Base-by-base conservation (phyloP, 306 rosid genomes). In the Crotalaria pallida region DNA sequence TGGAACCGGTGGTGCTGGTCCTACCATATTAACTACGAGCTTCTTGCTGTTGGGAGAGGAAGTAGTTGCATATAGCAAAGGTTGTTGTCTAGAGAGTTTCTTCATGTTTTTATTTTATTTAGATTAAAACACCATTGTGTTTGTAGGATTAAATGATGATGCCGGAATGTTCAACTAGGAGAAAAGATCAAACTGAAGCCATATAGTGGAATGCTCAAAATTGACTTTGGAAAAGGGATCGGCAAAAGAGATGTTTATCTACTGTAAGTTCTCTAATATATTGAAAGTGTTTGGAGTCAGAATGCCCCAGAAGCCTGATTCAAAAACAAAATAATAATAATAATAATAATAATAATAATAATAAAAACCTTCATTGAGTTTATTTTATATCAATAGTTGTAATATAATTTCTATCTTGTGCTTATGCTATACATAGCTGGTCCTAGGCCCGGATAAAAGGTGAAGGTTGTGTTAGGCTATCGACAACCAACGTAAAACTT, bases 1-100 rank as follows among this genome's bases (percentile, higher is more conserved):
- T 58, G 98, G 98, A 70, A 86, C 89, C 53, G 98, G 98, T 41
- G 98, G 98, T 65, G 97, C 96, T 50, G 97, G 97, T 77, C 98
- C 98, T 51, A 90, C 98, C 29, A 87, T 90, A 82, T 83, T 90
- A 64, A 92, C 96, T 29, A 90, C 98, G 43, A 93, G 98, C 63
- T 93, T 93, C 84, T 79, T 93, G 69, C 80, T 93, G 57, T 85
- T 93, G 65, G 98, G 98, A 74, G 98, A 93, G 82, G 97, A 93
- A 82, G 97, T 93, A 66, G 81, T 85, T 77, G 98, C 96, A 5
- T 93, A 85, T 80, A 87, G 75, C 82, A 90, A 88, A 85, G 98
- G 97, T 88, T 69, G 64, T 73, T 75, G 7, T 67, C 80, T 41
- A 56, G 36, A 23, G 48, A 66, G 18, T 57, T 79, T 76, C 12